Evolutionary conservation across 2,329 filamentous ascomycete genomes (phyloP).

Genomic region (Alternaria brassicae): DNA sequence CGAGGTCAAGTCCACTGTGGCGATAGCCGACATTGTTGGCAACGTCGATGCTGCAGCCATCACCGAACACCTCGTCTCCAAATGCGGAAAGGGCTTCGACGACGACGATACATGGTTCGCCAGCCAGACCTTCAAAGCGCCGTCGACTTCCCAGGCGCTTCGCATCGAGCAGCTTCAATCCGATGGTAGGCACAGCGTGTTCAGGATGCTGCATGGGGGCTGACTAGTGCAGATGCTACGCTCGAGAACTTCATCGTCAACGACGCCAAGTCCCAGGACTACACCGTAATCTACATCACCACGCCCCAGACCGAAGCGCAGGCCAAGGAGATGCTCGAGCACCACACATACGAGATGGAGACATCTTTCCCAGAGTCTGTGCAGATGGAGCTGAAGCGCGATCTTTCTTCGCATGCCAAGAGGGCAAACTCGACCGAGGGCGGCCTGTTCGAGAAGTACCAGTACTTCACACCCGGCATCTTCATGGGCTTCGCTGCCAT

Average conservation of each 20-base stretch:
- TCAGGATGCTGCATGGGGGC: not conserved
- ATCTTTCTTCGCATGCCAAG: constrained; percentile 51
- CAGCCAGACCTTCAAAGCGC: constrained; percentile 20
- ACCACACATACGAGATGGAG: constrained; percentile 66
- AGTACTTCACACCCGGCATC: constrained; percentile 89
- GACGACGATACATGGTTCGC: constrained; percentile 13
- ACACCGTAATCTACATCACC: constrained; percentile 79
- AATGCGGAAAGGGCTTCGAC: constrained; percentile 56
- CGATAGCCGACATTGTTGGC: constrained; percentile 62
- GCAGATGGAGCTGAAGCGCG: constrained; percentile 78
- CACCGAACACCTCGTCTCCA: constrained; percentile 52
- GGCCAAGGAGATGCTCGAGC: constrained; percentile 33
- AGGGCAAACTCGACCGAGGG: constrained; percentile 34
- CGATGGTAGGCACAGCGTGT: constrained; percentile 24
- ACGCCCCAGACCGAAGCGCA: constrained; percentile 57
- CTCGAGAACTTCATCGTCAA: constrained; percentile 39
- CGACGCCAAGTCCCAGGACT: constrained; percentile 59
- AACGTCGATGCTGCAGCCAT: constrained; percentile 55
- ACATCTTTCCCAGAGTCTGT: constrained; percentile 67
- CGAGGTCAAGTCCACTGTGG: constrained; percentile 61
- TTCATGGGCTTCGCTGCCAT: constrained; percentile 83
- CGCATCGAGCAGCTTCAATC: constrained; percentile 24
- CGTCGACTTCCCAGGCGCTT: constrained; percentile 23
- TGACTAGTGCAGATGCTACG: constrained; percentile 29
- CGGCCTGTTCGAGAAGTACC: constrained; percentile 85